Evolutionary conservation across 768 basidiomycete genomes (phyloP), one percentile per base, ranked within the genome.

Genomic region (Agaricus sinodeliciosus): DNA sequence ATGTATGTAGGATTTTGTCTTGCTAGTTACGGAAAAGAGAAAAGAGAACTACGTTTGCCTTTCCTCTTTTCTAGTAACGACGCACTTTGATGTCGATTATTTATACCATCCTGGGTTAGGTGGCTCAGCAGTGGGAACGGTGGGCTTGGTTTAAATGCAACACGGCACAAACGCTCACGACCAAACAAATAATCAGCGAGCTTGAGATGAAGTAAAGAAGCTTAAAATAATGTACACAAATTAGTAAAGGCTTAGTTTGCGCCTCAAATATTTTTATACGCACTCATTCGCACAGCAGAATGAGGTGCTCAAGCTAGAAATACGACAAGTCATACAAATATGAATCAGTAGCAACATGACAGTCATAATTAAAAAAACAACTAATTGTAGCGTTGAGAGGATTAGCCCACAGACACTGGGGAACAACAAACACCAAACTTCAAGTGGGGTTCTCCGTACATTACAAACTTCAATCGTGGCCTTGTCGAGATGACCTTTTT

Each of bases 401-500:
- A 41, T 18, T 25, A n/a, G 41, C 35, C 34, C 40, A 39, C 40
- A 35, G 35, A 48, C 31, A 43, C 18, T 35, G 54, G 28, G 16
- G n/a, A 46, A 46, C 9, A 39, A 47, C 40, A 40, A 53, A 44
- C 16, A 44, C 34, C 26, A 11, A 31, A 31, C 31, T 4, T 5
- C 31, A 31, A 31, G 31, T 7, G 8, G 7, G 11, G 7, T 7
- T 7, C 31, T 11, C 28, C 31, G 31, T 8, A 11, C 31, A 31
- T 47, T n/a, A 22, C n/a, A n/a, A 19, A 4, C 26, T 44, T 46
- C 37, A 40, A 15, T 40, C 28, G 18, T 36, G 37, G 16, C 37
- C 15, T 27, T 60, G 65, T 35, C 69, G 67, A 28, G 51, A 62
- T 51, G 31, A 31, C 31, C 69, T 67, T 59, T 69, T 71, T 57